Conservation (phyloP, 2,329 filamentous ascomycete genomes). For the Amauroascus niger region DNA sequence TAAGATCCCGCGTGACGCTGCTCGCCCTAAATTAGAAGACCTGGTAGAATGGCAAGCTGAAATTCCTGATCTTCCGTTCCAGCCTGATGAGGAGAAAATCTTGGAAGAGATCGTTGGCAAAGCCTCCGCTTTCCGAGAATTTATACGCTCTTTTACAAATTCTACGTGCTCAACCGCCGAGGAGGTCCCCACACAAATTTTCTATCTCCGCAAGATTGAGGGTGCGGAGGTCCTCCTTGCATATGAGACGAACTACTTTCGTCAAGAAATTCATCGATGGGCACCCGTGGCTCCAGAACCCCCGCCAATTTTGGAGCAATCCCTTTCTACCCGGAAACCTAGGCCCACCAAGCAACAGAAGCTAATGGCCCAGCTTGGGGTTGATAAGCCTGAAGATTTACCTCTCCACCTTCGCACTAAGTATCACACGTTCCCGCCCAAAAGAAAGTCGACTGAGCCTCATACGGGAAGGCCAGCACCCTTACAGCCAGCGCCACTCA, state of each 20-base stretch:
- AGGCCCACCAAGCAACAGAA: slow-evolving; percentile 95
- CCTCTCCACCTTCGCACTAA: slow-evolving; percentile 75
- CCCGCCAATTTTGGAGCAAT: slow-evolving; percentile 76
- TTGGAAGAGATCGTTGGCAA: slow-evolving; percentile 78
- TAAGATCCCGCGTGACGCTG: slow-evolving; percentile 91
- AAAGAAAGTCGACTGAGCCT: slow-evolving; percentile 58
- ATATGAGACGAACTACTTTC: slow-evolving; percentile 94
- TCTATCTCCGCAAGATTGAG: slow-evolving; percentile 94
- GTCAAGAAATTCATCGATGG: slow-evolving; percentile 91
- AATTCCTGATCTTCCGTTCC: slow-evolving; percentile 71
- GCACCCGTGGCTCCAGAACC: slow-evolving; percentile 77
- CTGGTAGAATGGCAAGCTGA: slow-evolving; percentile 76
- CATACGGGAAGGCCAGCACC: slow-evolving; percentile 23
- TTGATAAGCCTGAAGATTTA: slow-evolving; percentile 82
- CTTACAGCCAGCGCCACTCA: slow-evolving; percentile 26
- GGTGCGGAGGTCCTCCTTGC: slow-evolving; percentile 87
- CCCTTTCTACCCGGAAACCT: slow-evolving; percentile 86
- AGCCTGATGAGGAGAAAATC: slow-evolving; percentile 86
- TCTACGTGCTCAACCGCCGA: slow-evolving; percentile 70
- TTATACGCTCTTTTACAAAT: slow-evolving; percentile 71
- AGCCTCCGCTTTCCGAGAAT: slow-evolving; percentile 72
- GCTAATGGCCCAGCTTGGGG: slow-evolving; percentile 76
- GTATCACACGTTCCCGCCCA: slow-evolving; percentile 52
- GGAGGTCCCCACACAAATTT: slow-evolving; percentile 80
- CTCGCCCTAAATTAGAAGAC: slow-evolving; percentile 88